Evolutionary conservation across 225 moss, liverwort and hornwort genomes (phyloP).

Genomic region (Rhytidiadelphus loreus): DNA sequence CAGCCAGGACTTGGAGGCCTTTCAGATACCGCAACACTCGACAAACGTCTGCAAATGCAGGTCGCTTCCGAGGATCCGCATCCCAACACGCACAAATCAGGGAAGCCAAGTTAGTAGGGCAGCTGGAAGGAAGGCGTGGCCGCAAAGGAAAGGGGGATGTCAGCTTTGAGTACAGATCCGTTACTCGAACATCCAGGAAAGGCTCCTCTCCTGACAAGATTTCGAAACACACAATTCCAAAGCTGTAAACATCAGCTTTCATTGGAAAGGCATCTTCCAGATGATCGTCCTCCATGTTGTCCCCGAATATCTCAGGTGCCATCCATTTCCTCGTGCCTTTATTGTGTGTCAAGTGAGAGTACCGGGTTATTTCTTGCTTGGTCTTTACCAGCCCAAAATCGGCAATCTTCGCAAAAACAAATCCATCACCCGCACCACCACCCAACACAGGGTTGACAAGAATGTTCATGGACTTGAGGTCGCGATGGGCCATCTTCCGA

Average conservation of each 20-base stretch:
- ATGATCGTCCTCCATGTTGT: not conserved
- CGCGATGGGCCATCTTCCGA: not conserved
- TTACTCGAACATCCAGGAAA: not conserved
- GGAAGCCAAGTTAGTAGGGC: not conserved
- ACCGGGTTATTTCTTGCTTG: not conserved
- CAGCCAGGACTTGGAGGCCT: not conserved
- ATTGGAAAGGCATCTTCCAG: not conserved
- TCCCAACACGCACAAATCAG: not conserved
- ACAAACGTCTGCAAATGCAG: not conserved
- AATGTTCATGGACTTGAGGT: not conserved
- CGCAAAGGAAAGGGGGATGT: not conserved
- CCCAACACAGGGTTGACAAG: not conserved
- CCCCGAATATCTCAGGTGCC: not conserved
- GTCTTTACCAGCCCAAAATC: not conserved
- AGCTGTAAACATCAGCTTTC: conserved; percentile 15
- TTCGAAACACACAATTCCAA: not conserved
- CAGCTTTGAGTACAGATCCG: not conserved
- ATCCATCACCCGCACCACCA: not conserved
- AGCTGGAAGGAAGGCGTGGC: not conserved
- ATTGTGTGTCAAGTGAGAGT: not conserved
- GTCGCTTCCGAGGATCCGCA: not conserved
- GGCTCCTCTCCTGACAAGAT: not conserved
- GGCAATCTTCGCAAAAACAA: not conserved
- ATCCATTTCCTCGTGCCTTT: not conserved
- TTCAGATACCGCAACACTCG: conserved; percentile 6